Evolutionary conservation across 2,329 filamentous ascomycete species (phyloP).

Genomic region (Mariannaea sp.): DNA sequence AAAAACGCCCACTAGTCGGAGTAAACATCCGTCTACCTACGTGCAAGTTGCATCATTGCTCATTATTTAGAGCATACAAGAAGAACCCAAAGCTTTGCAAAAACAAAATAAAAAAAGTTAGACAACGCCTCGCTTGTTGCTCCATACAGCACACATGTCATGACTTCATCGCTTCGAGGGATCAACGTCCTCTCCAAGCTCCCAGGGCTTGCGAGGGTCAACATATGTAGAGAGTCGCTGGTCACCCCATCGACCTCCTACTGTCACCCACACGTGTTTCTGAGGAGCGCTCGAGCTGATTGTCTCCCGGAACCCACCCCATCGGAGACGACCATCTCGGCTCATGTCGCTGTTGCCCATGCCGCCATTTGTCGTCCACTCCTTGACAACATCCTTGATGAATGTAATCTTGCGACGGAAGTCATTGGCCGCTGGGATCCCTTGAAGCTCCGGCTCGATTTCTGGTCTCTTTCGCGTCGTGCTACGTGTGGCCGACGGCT

Average conservation of each 20-base stretch:
- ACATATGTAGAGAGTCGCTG: slow-evolving; percentile 59
- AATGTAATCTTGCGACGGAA: slow-evolving; percentile 77
- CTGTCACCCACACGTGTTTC: slow-evolving; percentile 72
- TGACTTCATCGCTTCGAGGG: slow-evolving; percentile 36
- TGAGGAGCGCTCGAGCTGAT: slow-evolving; percentile 55
- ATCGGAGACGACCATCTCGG: slow-evolving; percentile 58
- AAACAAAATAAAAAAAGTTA: slow-evolving; percentile 29
- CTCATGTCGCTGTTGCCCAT: slow-evolving; percentile 69
- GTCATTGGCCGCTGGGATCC: slow-evolving; percentile 72
- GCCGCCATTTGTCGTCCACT: slow-evolving; percentile 73
- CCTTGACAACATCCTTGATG: slow-evolving; percentile 67
- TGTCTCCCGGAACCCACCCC: slow-evolving; percentile 63
- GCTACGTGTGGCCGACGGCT: slow-evolving; percentile 50
- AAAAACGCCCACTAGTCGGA: slow-evolving; percentile 28
- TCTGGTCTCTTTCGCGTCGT: slow-evolving; percentile 61
- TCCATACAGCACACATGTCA: slow-evolving; percentile 2
- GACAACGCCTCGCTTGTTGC: slow-evolving; percentile 32
- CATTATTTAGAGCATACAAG: slow-evolving; percentile 32
- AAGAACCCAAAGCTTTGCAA: too few relatives aligned
- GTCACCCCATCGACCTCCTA: slow-evolving; percentile 67
- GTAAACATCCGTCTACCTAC: slow-evolving; percentile 29
- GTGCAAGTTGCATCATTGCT: slow-evolving; percentile 36
- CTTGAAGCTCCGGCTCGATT: slow-evolving; percentile 63
- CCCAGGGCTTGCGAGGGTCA: slow-evolving; percentile 58
- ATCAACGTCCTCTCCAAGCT: slow-evolving; percentile 60